These are phyloP conservation scores for Trichoderma cornu-damae DNA, from an alignment of 2,329 filamentous ascomycete species.

Conservation along the genomic window DNA sequence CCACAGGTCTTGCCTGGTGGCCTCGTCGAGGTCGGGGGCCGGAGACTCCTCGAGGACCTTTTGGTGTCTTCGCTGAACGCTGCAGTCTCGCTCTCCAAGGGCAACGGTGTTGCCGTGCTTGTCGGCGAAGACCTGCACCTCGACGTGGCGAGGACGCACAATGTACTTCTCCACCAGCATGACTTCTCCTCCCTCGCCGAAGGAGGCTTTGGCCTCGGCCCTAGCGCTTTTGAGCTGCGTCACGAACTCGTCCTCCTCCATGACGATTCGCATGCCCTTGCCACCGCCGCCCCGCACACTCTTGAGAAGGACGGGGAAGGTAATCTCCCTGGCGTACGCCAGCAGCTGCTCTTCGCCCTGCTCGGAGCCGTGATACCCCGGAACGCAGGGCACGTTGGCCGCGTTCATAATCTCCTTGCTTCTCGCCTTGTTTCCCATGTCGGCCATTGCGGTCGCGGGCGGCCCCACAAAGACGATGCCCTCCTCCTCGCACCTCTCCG, in stretches of 20 bases:
- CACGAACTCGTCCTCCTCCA: slow-evolving; percentile 62
- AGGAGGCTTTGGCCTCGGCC: slow-evolving; percentile 70
- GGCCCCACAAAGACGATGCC: slow-evolving; percentile 94
- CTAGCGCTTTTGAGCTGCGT: slow-evolving; percentile 66
- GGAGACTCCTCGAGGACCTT: slow-evolving; percentile 90
- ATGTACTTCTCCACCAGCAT: slow-evolving; percentile 84
- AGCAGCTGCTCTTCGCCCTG: slow-evolving; percentile 62
- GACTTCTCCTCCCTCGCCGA: slow-evolving; percentile 72
- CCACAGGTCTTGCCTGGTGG: slow-evolving; percentile 58
- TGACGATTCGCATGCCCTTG: slow-evolving; percentile 77
- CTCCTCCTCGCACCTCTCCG: slow-evolving; percentile 78
- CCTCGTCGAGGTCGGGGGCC: slow-evolving; percentile 60
- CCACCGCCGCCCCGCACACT: slow-evolving; percentile 76
- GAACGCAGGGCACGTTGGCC: slow-evolving; percentile 93
- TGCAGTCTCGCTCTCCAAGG: slow-evolving; percentile 86
- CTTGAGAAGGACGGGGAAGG: slow-evolving; percentile 70
- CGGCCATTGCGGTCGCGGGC: slow-evolving; percentile 71
- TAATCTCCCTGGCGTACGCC: slow-evolving; percentile 64
- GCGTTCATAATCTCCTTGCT: slow-evolving; percentile 96
- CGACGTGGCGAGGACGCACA: slow-evolving; percentile 73
- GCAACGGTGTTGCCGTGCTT: slow-evolving; percentile 71
- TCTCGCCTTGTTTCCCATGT: slow-evolving; percentile 90
- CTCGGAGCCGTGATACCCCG: slow-evolving; percentile 85
- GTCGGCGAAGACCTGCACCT: slow-evolving; percentile 88
- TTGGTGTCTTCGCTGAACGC: slow-evolving; percentile 79